Evolutionary conservation across 192 early-diverging fungal species (phyloP), one percentile per base, ranked within the genome.

Genomic region (Funneliformis mosseae): DNA sequence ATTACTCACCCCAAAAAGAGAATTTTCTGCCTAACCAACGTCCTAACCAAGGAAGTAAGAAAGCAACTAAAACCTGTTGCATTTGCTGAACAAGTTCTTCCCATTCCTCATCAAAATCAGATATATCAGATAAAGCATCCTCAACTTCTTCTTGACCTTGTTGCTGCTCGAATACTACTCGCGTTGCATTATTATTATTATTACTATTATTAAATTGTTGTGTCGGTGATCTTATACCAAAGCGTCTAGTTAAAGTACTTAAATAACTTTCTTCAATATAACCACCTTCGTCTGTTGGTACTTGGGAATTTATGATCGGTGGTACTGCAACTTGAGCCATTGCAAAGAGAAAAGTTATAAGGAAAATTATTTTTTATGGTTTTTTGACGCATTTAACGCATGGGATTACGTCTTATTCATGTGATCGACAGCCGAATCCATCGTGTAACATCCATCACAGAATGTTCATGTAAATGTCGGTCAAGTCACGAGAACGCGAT

Each of bases 1-100:
- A 27, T 21, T 33, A 64, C 33, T 77, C 43, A 79, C 78, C 68
- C 78, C 68, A 79, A 33, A 79, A 71, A 42, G 78, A 79, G 59
- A 79, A 71, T 23, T 62, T 79, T 71, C 78, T 41, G 16, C 78
- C 78, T 42, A 79, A n/a, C 46, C 55, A 71, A 28, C 55, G 23
- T 61, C 59, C 68, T 71, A 79, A 27, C 18, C 9, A 25, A n/a
- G 68, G 78, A 42, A 79, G 60, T 63, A 67, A 25, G 14, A 79
- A 43, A 41, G 48, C 55, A 42, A 79, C 23, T n/a, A 79, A 59
- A 41, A 71, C 27, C 14, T 68, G 59, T 38, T 71, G 62, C 18
- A 60, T 38, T 45, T 77, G 55, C 12, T 66, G 33, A 59, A 62
- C 18, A 25, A 77, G n/a, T 46, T 62, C 62, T 66, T 77, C 76